Percentiles rank a stretch among this genome's conserved stretches.
These are phyloP conservation scores for Thermoascus crustaceus DNA, from an alignment of 2,329 filamentous ascomycete species.

Conservation along the genomic window DNA sequence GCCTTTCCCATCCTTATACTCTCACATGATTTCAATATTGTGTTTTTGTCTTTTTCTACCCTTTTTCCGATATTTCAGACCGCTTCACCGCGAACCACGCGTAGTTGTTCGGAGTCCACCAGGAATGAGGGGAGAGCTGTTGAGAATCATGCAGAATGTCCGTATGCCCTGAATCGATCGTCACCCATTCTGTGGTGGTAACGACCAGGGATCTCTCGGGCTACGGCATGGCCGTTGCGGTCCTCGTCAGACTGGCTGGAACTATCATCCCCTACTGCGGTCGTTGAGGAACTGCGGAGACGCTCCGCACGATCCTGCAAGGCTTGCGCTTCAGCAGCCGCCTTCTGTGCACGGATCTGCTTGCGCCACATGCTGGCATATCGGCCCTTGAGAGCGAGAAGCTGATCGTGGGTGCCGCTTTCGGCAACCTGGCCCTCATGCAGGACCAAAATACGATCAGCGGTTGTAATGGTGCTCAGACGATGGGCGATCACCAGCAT, in stretches of 20 bases:
- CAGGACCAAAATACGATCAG: constrained; percentile 75
- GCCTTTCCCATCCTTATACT: too few relatives aligned
- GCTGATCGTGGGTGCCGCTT: constrained; percentile 67
- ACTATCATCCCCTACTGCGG: constrained; percentile 36
- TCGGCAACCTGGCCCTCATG: constrained; percentile 70
- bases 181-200: too few relatives aligned
- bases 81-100: too few relatives aligned
- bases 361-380: constrained; percentile 86
- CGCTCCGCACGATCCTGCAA: constrained; percentile 37
- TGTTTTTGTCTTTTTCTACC: too few relatives aligned
- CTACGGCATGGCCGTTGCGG: constrained; percentile 17
- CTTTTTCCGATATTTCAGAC: too few relatives aligned
- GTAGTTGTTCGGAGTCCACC: too few relatives aligned
- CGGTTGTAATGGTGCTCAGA: constrained; percentile 75
- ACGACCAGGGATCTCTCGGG: constrained; percentile 11
- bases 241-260: constrained; percentile 44
- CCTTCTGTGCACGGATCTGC: constrained; percentile 70
- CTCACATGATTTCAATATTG: too few relatives aligned
- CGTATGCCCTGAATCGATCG: too few relatives aligned
- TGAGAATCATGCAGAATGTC: too few relatives aligned
- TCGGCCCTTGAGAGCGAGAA: constrained; percentile 60
- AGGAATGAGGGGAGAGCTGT: too few relatives aligned
- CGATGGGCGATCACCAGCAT: constrained; percentile 93
- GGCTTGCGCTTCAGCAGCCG: constrained; percentile 51
- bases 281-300: constrained; percentile 33